Conservation (phyloP, 768 basidiomycete genomes). For the Hygrophorus russula region DNA sequence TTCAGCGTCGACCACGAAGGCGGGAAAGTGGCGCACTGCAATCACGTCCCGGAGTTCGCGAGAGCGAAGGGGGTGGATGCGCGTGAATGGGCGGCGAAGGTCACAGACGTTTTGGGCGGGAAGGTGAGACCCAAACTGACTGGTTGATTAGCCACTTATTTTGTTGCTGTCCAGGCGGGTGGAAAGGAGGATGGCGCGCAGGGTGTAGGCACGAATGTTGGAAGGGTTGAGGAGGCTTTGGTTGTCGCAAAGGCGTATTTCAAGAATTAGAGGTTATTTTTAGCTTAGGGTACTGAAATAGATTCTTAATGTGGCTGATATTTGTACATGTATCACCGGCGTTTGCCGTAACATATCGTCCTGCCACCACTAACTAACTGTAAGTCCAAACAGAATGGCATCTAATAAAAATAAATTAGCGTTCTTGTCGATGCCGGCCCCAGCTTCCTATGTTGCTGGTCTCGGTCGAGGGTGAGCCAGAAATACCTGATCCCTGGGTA, state of each 20-base stretch:
- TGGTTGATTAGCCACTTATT: background rate
- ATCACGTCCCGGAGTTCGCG: conserved; percentile 51
- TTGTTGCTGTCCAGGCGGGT: conserved; percentile 51
- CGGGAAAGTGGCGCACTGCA: conserved; percentile 79
- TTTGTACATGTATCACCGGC: no score
- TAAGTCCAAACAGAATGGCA: conserved; percentile 28
- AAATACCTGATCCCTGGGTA: background rate
- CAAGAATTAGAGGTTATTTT: no score
- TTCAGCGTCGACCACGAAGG: conserved; percentile 65
- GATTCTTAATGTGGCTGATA: no score
- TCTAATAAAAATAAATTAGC: conserved; percentile 69
- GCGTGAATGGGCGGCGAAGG: conserved; percentile 75
- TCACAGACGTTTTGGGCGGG: conserved; percentile 75
- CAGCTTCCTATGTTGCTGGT: conserved; percentile 97
- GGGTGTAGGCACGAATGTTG: conserved; percentile 66
- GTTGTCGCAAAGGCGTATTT: conserved; percentile 38
- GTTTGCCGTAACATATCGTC: no score
- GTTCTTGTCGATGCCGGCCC: conserved; percentile 86
- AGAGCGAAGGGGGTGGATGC: conserved; percentile 69
- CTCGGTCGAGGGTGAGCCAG: conserved; percentile 81
- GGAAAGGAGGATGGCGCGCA: conserved; percentile 91
- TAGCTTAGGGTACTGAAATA: no score
- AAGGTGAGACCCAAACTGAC: conserved; percentile 44
- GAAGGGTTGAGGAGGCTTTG: conserved; percentile 59
- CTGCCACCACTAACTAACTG: no score